These are phyloP conservation scores for Paraconiothyrium sp. DNA, from an alignment of 2,329 filamentous ascomycete species.

Conservation along the genomic window DNA sequence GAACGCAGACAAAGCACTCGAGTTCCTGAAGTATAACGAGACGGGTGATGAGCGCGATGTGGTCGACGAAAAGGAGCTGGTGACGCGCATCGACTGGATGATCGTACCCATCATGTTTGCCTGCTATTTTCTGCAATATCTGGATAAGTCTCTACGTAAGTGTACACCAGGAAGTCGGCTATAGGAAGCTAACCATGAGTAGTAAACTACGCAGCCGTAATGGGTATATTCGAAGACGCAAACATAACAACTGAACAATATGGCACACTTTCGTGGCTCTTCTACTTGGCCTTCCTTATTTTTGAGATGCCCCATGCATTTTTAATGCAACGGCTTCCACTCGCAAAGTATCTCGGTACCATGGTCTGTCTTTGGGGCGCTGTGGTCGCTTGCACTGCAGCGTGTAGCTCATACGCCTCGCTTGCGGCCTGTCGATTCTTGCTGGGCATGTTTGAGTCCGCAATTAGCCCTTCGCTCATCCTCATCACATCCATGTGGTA, in stretches of 20 bases:
- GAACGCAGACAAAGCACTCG: slow-evolving; percentile 28
- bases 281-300: slow-evolving; percentile 45
- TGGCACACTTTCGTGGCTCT: slow-evolving; percentile 64
- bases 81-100: slow-evolving; percentile 32
- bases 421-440: slow-evolving; percentile 64
- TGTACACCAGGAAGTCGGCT: background rate
- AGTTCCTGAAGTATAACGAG: slow-evolving; percentile 28
- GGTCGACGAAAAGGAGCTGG: slow-evolving; percentile 27
- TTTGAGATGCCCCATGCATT: slow-evolving; percentile 29
- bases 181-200: background rate
- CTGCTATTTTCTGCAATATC: slow-evolving; percentile 35
- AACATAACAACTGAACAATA: slow-evolving; percentile 67
- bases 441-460: slow-evolving; percentile 65
- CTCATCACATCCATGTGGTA: slow-evolving; percentile 53
- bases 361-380: slow-evolving; percentile 29
- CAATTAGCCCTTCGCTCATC: slow-evolving; percentile 65
- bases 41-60: slow-evolving; percentile 17
- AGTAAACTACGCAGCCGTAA: slow-evolving; percentile 64
- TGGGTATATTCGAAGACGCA: slow-evolving; percentile 69
- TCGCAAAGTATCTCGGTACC: slow-evolving; percentile 47
- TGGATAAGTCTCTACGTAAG: slow-evolving; percentile 33
- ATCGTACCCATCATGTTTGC: slow-evolving; percentile 35
- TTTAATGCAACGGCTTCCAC: slow-evolving; percentile 39
- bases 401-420: slow-evolving; percentile 45
- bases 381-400: slow-evolving; percentile 25